Conservation (phyloP, 139 green algal species). For the Tetraselmis striata region DNA sequence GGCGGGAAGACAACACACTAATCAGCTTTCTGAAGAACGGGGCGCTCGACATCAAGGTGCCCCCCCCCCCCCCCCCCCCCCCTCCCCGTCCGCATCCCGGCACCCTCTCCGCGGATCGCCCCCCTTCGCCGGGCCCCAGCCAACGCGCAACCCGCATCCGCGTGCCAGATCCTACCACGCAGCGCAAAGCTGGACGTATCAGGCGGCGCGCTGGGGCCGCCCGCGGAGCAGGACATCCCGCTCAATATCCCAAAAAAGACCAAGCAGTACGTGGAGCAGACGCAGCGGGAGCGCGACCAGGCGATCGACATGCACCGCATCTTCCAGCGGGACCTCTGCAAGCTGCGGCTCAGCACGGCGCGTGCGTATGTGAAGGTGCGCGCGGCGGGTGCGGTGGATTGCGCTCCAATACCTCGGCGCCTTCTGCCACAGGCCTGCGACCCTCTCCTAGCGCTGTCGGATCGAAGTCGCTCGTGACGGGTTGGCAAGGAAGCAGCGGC, state of each 20-base stretch:
- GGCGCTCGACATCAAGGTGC: slow-evolving; percentile 54
- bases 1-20: slow-evolving; percentile 65
- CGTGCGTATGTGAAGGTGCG: slow-evolving; percentile 50
- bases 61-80: too few species aligned
- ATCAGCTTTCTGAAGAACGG: slow-evolving; percentile 43
- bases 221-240: slow-evolving; percentile 63
- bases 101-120: too few species aligned
- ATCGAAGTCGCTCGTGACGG: too few species aligned
- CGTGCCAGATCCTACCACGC: slow-evolving; percentile 50
- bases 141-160: too few species aligned
- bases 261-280: slow-evolving; percentile 68
- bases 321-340: slow-evolving; percentile 59
- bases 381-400: neutral
- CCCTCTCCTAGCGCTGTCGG: too few species aligned
- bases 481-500: neutral
- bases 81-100: too few species aligned
- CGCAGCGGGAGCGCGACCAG: slow-evolving; percentile 46
- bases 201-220: slow-evolving; percentile 18
- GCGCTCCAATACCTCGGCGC: too few species aligned
- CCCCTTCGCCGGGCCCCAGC: too few species aligned
- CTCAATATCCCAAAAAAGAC: slow-evolving; percentile 69
- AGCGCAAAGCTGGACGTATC: slow-evolving; percentile 43
- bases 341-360: slow-evolving; percentile 53
- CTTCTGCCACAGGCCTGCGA: too few species aligned
- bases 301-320: slow-evolving; percentile 52